Evolutionary conservation across 108 stramenopile species (phyloP), one percentile per base, ranked within the genome.

Genomic region (Schizochytrium sp.): DNA sequence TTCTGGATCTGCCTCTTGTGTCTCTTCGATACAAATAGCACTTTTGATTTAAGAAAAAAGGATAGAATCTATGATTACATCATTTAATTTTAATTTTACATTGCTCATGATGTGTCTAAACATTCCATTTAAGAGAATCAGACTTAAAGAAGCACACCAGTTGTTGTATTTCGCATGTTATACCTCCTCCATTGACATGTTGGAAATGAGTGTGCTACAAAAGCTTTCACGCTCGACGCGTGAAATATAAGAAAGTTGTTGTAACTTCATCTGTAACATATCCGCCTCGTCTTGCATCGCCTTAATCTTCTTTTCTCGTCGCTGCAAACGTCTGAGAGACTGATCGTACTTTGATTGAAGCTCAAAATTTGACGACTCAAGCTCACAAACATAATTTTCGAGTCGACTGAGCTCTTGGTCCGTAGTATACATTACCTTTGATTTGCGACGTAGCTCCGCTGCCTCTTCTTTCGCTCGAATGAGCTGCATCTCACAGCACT

Each of bases 161-260:
- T 0, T 28, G 28, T 28, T 28, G 28, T 28, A 28, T 28, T 28
- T 28, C 28, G 28, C 59, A 60, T 17, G 2, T 60, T 69, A 69
- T 12, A 69, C 64, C 28, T 69, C 64, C 64, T 69, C 64, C 64
- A 69, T 69, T 38, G 64, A 69, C 64, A 69, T 69, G 28, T 69
- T 69, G 19, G 64, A 69, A 38, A 69, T 12, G 19, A 69, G 64
- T 15, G 64, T 69, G 64, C 64, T 69, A 44, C 64, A 69, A 69
- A 69, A 69, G 64, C 64, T 69, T 44, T 69, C 64, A 8, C 64
- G 64, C 64, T 69, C 64, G 42, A 69, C 64, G 64, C 64, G 64
- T 7, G 19, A 28, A 69, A 69, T 69, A 15, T 69, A 69, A 38
- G 64, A 69, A 8, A 69, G 64, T 44, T 69, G 64, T 7, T 69